Conservation (phyloP, 306 rosid species). For the Ormosia emarginata region DNA sequence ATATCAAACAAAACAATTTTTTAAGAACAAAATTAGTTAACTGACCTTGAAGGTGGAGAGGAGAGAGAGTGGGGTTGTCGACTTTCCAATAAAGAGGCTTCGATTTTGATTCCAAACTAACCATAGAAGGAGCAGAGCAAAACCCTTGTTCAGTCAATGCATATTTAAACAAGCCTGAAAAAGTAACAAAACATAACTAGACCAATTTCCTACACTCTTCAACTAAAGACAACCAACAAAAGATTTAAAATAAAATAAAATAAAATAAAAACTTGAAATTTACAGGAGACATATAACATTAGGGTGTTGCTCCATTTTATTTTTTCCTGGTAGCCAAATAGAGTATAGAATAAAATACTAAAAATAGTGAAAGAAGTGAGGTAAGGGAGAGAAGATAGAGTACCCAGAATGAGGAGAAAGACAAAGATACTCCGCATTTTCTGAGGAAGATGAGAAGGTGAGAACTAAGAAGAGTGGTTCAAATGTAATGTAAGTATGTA, state of each 20-base stretch:
- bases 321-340: neutral
- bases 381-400: neutral
- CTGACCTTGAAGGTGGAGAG: constrained; percentile 74
- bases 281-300: neutral
- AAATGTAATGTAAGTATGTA: neutral
- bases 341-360: neutral
- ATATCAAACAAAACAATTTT: neutral
- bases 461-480: neutral
- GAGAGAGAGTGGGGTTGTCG: constrained; percentile 66
- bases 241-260: neutral
- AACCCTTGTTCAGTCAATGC: constrained; percentile 51
- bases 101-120: constrained; percentile 32
- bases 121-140: constrained; percentile 67
- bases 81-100: constrained; percentile 66
- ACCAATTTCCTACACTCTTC: neutral
- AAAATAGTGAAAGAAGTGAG: neutral
- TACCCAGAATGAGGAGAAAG: constrained; percentile 34
- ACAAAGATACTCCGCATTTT: constrained; percentile 29
- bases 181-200: neutral
- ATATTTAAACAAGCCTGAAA: constrained; percentile 54
- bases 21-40: neutral
- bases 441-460: neutral
- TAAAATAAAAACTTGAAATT: neutral
- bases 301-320: neutral
- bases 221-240: neutral